These are phyloP conservation scores for Echeveria elegans DNA, from an alignment of 164 flowering plant genomes.

Conservation along the genomic window DNA sequence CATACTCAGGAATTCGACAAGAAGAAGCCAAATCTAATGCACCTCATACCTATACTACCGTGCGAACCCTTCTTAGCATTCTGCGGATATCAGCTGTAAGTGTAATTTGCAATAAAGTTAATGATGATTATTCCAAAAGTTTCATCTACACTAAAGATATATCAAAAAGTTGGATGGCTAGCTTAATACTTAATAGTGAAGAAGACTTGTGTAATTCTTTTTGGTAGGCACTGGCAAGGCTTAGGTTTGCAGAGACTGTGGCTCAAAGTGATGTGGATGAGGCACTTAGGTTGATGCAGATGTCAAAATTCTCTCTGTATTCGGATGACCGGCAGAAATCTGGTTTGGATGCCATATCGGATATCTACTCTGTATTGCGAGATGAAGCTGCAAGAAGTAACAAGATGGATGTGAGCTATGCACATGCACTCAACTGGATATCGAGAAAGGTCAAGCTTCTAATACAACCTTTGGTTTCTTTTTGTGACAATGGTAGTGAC, in stretches of 20 bases:
- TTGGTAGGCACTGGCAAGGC: constrained; percentile 89
- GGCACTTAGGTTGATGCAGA: constrained; percentile 94
- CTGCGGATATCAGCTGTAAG: constrained; percentile 93
- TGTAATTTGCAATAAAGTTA: constrained; percentile 15
- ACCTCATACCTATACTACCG: constrained; percentile 96
- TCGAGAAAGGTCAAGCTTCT: constrained; percentile 78
- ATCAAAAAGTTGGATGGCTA: too few relatives aligned
- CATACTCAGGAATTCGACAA: constrained; percentile 85
- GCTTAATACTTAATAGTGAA: too few relatives aligned
- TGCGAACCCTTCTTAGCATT: constrained; percentile 93
- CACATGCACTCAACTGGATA: constrained; percentile 92
- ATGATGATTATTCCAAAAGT: too few relatives aligned
- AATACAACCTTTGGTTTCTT: not conserved
- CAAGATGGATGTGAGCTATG: constrained; percentile 74
- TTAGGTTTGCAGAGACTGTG: constrained; percentile 79
- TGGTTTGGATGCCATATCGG: constrained; percentile 97
- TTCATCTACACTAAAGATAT: too few relatives aligned
- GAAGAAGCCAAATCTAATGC: constrained; percentile 86
- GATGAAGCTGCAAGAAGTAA: constrained; percentile 89
- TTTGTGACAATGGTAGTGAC: not conserved
- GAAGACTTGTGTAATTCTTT: too few relatives aligned
- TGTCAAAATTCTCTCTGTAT: constrained; percentile 96
- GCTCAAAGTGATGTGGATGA: constrained; percentile 99
- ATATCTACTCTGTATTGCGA: constrained; percentile 82
- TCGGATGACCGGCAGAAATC: constrained; percentile 88